phyloP scores from a whole-genome alignment of 1,284 basidiomycete species.

The Porphyrellus sp. region DNA sequence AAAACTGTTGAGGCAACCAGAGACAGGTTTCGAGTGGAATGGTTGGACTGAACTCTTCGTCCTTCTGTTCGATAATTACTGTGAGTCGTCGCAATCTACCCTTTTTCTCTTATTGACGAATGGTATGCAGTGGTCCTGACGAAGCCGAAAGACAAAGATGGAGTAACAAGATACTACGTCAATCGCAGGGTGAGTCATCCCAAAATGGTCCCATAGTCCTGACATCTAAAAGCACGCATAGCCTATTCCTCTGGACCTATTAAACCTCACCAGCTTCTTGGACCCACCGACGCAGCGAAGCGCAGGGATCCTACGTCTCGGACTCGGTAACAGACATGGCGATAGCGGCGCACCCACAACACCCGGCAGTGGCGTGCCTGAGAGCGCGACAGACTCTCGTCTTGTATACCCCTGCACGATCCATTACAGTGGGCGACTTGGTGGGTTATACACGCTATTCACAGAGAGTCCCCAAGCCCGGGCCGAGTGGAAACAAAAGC shows the following conservation, averaged over 20 bases:
- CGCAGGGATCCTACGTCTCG: constrained; percentile 55
- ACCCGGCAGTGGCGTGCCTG: constrained; percentile 33
- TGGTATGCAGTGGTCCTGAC: constrained; percentile 75
- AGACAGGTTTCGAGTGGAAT: constrained; percentile 76
- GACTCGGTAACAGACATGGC: constrained; percentile 43
- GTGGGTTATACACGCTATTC: constrained; percentile 82
- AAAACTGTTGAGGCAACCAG: constrained; percentile 79
- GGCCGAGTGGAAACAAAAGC: constrained; percentile 83
- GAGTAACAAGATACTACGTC: constrained; percentile 72
- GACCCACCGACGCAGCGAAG: constrained; percentile 69
- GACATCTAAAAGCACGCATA: constrained; percentile 31
- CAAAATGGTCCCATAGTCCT: background rate
- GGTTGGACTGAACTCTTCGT: constrained; percentile 86
- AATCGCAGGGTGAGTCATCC: constrained; percentile 65
- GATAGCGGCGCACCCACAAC: constrained; percentile 33
- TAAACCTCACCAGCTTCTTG: constrained; percentile 77
- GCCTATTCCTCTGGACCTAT: constrained; percentile 88
- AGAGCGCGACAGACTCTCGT: constrained; percentile 56
- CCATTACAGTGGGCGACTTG: constrained; percentile 79
- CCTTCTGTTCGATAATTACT: constrained; percentile 89
- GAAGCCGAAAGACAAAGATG: constrained; percentile 74
- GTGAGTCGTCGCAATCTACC: constrained; percentile 46
- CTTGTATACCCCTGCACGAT: constrained; percentile 81
- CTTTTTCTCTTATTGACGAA: constrained; percentile 8
- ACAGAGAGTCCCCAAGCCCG: constrained; percentile 77